Evolutionary conservation across 257 asterid species (phyloP).

Genomic region (Henckelia pumila): DNA sequence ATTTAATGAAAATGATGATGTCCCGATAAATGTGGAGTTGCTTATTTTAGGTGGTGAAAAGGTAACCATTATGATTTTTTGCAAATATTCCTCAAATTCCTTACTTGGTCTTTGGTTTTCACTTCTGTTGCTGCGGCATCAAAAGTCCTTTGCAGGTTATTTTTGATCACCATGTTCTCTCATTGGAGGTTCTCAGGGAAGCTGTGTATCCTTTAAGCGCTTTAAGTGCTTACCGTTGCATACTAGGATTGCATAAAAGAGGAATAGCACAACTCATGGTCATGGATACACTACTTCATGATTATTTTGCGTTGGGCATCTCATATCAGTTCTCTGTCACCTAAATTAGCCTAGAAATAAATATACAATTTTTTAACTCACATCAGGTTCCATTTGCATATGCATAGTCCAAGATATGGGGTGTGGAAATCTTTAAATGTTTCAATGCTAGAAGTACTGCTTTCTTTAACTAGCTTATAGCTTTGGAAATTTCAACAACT

Average conservation of each 20-base stretch:
- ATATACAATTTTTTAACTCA: neutral
- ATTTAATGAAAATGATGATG: too few species aligned
- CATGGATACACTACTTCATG: conserved; percentile 21
- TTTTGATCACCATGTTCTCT: conserved; percentile 79
- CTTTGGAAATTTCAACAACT: conserved; percentile 89
- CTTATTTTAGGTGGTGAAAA: neutral
- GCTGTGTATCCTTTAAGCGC: conserved; percentile 93
- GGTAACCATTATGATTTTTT: neutral
- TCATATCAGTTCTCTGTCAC: neutral
- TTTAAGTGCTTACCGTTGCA: conserved; percentile 33
- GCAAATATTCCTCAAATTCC: conserved; percentile 15
- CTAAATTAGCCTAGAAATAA: neutral
- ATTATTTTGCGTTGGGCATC: neutral
- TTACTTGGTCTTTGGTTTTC: conserved; percentile 21
- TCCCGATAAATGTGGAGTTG: too few species aligned
- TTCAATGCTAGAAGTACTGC: conserved; percentile 20
- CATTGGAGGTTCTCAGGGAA: conserved; percentile 91
- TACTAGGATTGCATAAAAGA: conserved; percentile 21
- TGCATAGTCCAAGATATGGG: conserved; percentile 16
- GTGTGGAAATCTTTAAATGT: conserved; percentile 21
- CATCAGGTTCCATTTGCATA: conserved; percentile 3
- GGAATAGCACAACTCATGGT: conserved; percentile 21
- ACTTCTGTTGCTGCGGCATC: conserved; percentile 47
- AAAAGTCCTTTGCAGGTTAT: conserved; percentile 47
- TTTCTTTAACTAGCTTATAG: conserved; percentile 68